Percentiles rank a stretch among this genome's conserved stretches.
Evolutionary conservation across 2,329 filamentous ascomycete species (phyloP).

Genomic region (Xylaria sp.): DNA sequence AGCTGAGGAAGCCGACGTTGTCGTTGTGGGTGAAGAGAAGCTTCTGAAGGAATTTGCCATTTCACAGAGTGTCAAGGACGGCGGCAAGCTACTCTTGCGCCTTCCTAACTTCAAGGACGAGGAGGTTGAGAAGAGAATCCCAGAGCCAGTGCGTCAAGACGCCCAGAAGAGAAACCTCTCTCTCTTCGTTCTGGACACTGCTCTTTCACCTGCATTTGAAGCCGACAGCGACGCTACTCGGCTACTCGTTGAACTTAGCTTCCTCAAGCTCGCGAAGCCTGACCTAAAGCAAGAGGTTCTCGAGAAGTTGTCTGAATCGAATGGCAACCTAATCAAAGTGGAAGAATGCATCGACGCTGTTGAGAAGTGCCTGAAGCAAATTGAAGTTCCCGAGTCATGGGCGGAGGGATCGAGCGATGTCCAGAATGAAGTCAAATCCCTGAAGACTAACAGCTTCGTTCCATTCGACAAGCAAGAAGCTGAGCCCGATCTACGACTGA

Average conservation of each 20-base stretch:
- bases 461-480: conserved; percentile 76
- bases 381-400: conserved; percentile 84
- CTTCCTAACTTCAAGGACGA: conserved; percentile 83
- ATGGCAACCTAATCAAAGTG: conserved; percentile 56
- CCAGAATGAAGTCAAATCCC: conserved; percentile 58
- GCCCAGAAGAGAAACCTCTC: conserved; percentile 72
- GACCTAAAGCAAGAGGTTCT: conserved; percentile 66
- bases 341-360: conserved; percentile 70
- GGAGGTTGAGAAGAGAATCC: conserved; percentile 86
- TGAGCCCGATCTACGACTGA: conserved; percentile 69
- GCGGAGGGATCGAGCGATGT: conserved; percentile 68
- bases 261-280: conserved; percentile 77
- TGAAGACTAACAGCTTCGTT: conserved; percentile 82
- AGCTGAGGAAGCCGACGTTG: conserved; percentile 77
- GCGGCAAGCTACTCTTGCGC: conserved; percentile 76
- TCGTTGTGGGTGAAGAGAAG: conserved; percentile 78
- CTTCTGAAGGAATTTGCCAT: conserved; percentile 81
- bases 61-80: conserved; percentile 70
- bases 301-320: conserved; percentile 67
- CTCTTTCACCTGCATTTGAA: conserved; percentile 70
- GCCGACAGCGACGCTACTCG: conserved; percentile 66
- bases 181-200: conserved; percentile 77
- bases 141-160: conserved; percentile 70
- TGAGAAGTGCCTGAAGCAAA: conserved; percentile 70
- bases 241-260: conserved; percentile 78